phyloP scores from a whole-genome alignment of 1,284 basidiomycete species.

The Ceratobasidium theobromae region DNA sequence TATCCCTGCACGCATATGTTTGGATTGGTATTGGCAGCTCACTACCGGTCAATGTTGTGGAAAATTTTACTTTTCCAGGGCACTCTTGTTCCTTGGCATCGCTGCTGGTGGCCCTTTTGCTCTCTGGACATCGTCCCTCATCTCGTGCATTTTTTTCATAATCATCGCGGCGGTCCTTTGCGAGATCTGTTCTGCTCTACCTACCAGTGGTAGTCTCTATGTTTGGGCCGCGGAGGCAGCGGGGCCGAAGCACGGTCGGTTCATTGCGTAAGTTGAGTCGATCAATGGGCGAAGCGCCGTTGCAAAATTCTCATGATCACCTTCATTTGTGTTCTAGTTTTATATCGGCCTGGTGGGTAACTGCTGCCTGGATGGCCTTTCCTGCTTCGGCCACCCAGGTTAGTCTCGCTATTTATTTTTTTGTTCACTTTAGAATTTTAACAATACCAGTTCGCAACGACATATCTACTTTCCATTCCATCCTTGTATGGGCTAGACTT shows the following conservation, averaged over 20 bases:
- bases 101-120: constrained; percentile 82
- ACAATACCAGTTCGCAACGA: constrained; percentile 78
- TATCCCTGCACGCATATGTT: no score
- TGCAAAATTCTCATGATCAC: neutral
- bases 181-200: constrained; percentile 83
- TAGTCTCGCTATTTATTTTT: constrained; percentile 36
- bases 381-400: constrained; percentile 80
- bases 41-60: neutral
- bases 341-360: constrained; percentile 85
- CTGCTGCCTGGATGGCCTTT: constrained; percentile 89
- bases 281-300: neutral
- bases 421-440: no score
- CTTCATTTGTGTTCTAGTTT: no score
- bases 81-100: constrained; percentile 76
- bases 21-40: constrained; percentile 23
- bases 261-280: constrained; percentile 52
- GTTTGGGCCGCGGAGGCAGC: constrained; percentile 89
- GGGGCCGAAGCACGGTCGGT: constrained; percentile 76
- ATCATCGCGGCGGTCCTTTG: constrained; percentile 83
- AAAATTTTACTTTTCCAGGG: no score
- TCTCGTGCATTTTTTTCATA: constrained; percentile 79
- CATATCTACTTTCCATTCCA: constrained; percentile 79
- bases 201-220: constrained; percentile 84
- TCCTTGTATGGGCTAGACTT: constrained; percentile 76
- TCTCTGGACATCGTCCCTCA: constrained; percentile 57